A percentile compares a stretch with the other conserved stretches of the same genome.
These are phyloP conservation scores for Dryadomyces sulphureus DNA, from an alignment of 2,329 filamentous ascomycete genomes.

Conservation along the genomic window DNA sequence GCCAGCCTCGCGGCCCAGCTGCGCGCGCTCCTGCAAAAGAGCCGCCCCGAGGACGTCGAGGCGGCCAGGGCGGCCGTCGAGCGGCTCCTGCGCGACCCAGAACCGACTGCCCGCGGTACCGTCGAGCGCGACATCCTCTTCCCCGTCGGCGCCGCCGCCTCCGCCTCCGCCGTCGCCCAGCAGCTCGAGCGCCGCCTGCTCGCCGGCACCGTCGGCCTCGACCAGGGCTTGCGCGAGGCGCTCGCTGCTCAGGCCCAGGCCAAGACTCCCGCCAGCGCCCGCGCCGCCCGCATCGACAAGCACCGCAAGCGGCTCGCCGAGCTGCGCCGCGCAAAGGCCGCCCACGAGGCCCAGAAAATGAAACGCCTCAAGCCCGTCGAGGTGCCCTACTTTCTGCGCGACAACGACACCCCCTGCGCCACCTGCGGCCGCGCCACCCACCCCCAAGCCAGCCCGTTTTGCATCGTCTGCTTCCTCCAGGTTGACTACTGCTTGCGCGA, in stretches of 20 bases:
- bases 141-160: neutral
- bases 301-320: constrained; percentile 25
- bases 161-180: constrained; percentile 3
- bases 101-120: constrained; percentile 8
- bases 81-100: constrained; percentile 5
- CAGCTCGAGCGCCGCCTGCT: constrained; percentile 4
- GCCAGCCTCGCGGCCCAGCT: neutral
- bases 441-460: constrained; percentile 8
- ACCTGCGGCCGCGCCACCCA: constrained; percentile 6
- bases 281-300: constrained; percentile 14
- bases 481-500: constrained; percentile 10
- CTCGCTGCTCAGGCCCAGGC: constrained; percentile 1
- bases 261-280: constrained; percentile 5
- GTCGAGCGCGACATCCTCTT: constrained; percentile 11
- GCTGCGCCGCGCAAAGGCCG: constrained; percentile 44
- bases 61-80: too few relatives aligned
- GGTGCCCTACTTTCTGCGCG: constrained; percentile 10
- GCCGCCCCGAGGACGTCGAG: neutral
- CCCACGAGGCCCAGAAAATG: constrained; percentile 31
- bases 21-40: too few relatives aligned
- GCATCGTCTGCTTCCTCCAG: constrained; percentile 11
- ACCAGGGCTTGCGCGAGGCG: constrained; percentile 7
- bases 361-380: constrained; percentile 18
- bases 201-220: constrained; percentile 6
- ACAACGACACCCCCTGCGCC: constrained; percentile 5